phyloP scores from a whole-genome alignment of 2,329 filamentous ascomycete species.

The Venturia pyrina region DNA sequence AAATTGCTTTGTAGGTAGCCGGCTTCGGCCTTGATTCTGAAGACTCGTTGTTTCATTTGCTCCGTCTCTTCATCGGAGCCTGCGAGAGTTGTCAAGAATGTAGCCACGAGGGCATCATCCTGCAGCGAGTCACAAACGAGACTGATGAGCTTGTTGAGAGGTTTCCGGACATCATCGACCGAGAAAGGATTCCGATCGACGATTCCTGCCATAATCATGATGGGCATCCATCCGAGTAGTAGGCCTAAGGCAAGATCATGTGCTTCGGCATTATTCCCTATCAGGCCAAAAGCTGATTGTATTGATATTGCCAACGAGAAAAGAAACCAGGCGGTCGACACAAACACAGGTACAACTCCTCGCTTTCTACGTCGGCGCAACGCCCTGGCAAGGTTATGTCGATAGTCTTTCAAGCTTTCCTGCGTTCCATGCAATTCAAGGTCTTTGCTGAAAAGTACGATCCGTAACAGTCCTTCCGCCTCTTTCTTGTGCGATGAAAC shows the following conservation, averaged over 20 bases:
- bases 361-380: conserved; percentile 8
- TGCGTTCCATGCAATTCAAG: not conserved
- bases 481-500: conserved; percentile 9
- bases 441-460: conserved; percentile 13
- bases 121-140: conserved; percentile 11
- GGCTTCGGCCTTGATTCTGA: not conserved
- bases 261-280: conserved; percentile 12
- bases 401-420: not conserved
- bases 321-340: conserved; percentile 14
- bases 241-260: conserved; percentile 13
- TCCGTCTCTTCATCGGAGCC: not conserved
- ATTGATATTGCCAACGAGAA: conserved; percentile 12
- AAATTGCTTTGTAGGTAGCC: conserved; percentile 5
- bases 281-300: conserved; percentile 9
- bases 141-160: conserved; percentile 13
- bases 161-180: conserved; percentile 9
- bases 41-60: conserved; percentile 9
- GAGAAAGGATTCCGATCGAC: conserved; percentile 13
- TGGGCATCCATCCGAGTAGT: conserved; percentile 11
- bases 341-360: conserved; percentile 13
- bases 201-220: conserved; percentile 13
- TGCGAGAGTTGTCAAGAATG: not conserved
- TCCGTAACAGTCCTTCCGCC: conserved; percentile 13
- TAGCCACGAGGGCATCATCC: not conserved
- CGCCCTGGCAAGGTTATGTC: conserved; percentile 6